phyloP scores from a whole-genome alignment of 169 alveolate genomes.

The Cryptosporidium bovis region DNA sequence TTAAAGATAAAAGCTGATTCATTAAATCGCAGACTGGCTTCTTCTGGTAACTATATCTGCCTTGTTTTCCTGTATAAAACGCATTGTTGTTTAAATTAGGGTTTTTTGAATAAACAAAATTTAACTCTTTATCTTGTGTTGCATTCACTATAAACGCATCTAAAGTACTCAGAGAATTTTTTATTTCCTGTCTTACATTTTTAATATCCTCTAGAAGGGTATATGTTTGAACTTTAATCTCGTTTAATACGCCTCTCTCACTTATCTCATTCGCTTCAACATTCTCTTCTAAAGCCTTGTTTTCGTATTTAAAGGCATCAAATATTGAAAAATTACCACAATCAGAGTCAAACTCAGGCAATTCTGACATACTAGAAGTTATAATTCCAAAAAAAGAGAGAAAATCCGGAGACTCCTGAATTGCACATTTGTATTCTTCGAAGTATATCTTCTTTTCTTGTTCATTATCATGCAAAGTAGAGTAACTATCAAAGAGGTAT shows the following conservation, averaged over 20 bases:
- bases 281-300: background rate
- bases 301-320: background rate
- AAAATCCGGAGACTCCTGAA: conserved; percentile 57
- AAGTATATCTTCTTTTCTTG: conserved; percentile 36
- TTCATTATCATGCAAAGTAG: conserved; percentile 58
- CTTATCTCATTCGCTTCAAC: conserved; percentile 19
- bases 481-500: conserved; percentile 74
- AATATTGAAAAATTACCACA: background rate
- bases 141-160: conserved; percentile 16
- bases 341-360: conserved; percentile 31
- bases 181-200: conserved; percentile 6
- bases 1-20: conserved; percentile 5
- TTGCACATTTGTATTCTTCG: conserved; percentile 38
- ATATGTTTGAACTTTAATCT: background rate
- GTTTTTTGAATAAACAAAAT: conserved; percentile 2
- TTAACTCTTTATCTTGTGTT: background rate
- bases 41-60: background rate
- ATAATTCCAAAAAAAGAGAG: conserved; percentile 70
- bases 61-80: background rate
- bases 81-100: background rate
- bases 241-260: conserved; percentile 2
- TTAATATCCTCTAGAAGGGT: conserved; percentile 18
- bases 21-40: background rate
- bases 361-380: conserved; percentile 39
- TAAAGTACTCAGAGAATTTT: conserved; percentile 6